A percentile compares a stretch with the other conserved stretches of the same genome.
phyloP scores from a whole-genome alignment of 768 basidiomycete species.

The Panaeolus papilionaceus region DNA sequence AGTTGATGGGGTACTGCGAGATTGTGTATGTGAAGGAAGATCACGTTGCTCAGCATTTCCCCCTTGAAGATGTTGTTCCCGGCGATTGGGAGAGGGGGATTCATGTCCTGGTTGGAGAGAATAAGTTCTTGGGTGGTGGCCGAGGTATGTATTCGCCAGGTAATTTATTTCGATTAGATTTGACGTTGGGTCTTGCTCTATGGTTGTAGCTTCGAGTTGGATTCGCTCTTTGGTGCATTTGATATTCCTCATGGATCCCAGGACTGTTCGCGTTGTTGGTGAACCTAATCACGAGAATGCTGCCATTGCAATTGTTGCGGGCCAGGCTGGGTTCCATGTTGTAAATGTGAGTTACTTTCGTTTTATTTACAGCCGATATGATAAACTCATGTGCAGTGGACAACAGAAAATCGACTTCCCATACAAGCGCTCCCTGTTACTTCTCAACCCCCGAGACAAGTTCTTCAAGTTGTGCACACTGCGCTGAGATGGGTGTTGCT shows the following conservation, averaged over 20 bases:
- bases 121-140: conserved; percentile 48
- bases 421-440: conserved; percentile 38
- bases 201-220: conserved; percentile 39
- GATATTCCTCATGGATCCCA: conserved; percentile 48
- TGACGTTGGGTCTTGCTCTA: conserved; percentile 12
- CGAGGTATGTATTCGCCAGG: conserved; percentile 40
- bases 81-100: conserved; percentile 43
- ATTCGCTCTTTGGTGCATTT: conserved; percentile 46
- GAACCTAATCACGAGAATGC: conserved; percentile 45
- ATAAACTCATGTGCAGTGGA: not conserved
- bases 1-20: conserved; percentile 51
- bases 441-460: conserved; percentile 36
- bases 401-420: conserved; percentile 41
- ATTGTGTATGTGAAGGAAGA: conserved; percentile 53
- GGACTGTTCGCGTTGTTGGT: conserved; percentile 46
- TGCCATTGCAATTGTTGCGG: conserved; percentile 30
- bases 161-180: not conserved
- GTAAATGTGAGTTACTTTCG: conserved; percentile 29
- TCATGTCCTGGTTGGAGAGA: conserved; percentile 54
- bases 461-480: conserved; percentile 40
- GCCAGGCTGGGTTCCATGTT: conserved; percentile 32
- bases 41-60: conserved; percentile 38
- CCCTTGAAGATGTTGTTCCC: conserved; percentile 23
- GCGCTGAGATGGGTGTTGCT: conserved; percentile 19
- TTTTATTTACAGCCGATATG: not conserved